Base-by-base conservation (phyloP, 768 basidiomycete genomes). In the Tephrocybe rancida region DNA sequence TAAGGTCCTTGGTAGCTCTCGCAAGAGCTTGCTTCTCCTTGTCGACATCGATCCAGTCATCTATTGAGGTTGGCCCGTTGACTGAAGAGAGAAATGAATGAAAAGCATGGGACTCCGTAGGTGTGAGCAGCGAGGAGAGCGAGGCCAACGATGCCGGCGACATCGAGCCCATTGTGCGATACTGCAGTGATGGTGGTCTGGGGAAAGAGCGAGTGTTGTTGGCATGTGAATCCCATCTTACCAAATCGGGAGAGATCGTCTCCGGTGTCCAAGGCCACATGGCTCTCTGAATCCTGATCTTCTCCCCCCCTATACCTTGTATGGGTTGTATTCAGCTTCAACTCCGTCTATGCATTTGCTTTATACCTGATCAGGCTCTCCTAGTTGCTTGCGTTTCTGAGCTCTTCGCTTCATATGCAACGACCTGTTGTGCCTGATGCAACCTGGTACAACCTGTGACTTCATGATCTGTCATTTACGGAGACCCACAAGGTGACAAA, bases 1-100 rank as follows among this genome's bases (percentile, higher is more conserved):
- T 90, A 39, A 93, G 81, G 67, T 92, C 88, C 68, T 88, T 90
- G 0, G 90, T 92, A 0, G 90, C 90, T 69, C 87, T 88, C 48
- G 86, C 72, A 49, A 93, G 78, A 1, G 85, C 84, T 49, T 88
- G 84, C 52, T 75, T 83, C 54, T 82, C 83, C 51, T 73, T 81
- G 50, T 79, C 78, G 30, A 66, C 54, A 19, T 78, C 73, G 60
- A 81, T 69, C 55, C 81, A 77, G 45, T 82, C 76, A 42, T 75
- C 72, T 54, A 72, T 55, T 54, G 65, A 51, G 60, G 74, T 56
- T 48, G 72, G 68, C 64, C 66, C 61, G 58, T 86, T 82, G 53
- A 83, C 72, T 26, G 77, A 68, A 22, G 82, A 77, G 53, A 89
- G 79, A 64, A 90, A 89, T 24, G 84, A 78, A 71, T 88, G 83